Conservation (phyloP, 208 protist species). For the Acanthamoeba royreba region DNA sequence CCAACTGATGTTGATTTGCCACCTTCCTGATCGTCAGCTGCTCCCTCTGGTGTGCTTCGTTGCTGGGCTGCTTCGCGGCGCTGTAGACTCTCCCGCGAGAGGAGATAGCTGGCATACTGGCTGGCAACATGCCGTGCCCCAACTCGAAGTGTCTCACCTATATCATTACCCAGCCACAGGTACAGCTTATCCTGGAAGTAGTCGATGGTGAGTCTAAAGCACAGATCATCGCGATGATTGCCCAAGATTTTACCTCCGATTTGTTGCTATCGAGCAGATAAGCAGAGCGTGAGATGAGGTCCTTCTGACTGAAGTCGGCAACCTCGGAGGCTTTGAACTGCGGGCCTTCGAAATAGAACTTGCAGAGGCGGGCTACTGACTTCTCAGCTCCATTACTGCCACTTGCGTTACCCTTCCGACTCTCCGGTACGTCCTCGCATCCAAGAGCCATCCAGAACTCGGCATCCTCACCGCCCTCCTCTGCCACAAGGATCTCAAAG, state of each 20-base stretch:
- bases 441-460: constrained; percentile 31
- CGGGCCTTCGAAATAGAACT: neutral
- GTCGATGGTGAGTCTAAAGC: too few relatives aligned
- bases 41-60: neutral
- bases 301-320: neutral
- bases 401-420: neutral
- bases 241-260: neutral
- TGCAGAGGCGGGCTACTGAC: neutral
- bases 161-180: neutral
- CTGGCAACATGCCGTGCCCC: neutral
- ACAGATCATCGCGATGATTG: too few relatives aligned
- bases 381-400: neutral
- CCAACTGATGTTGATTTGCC: too few relatives aligned
- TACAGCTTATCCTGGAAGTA: neutral
- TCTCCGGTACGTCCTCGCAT: neutral
- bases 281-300: neutral
- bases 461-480: neutral
- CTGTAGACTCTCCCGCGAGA: neutral
- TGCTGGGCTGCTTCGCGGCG: neutral
- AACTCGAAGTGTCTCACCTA: neutral
- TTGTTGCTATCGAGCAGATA: neutral
- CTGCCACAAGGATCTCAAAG: neutral
- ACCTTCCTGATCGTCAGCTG: neutral
- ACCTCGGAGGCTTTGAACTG: constrained; percentile 22
- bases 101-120: neutral